These are phyloP conservation scores for Thuja plicata DNA, from an alignment of 83 land plant species.

Conservation along the genomic window DNA sequence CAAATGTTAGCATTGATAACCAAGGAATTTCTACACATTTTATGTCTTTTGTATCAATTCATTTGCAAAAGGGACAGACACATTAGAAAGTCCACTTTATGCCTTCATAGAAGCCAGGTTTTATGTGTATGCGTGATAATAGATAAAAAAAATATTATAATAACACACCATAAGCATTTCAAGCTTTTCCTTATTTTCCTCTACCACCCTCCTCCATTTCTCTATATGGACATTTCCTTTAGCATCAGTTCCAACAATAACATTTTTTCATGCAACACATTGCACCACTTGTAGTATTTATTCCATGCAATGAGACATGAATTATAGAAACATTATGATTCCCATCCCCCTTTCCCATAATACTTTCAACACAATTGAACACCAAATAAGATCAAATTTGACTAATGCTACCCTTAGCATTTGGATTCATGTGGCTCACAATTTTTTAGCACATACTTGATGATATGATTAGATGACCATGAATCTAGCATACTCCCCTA, in stretches of 20 bases:
- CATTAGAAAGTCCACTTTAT: too few species aligned
- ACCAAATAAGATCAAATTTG: background rate
- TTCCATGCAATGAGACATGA: constrained; percentile 97
- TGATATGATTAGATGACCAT: constrained; percentile 99
- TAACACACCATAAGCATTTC: constrained; percentile 87
- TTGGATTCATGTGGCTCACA: background rate
- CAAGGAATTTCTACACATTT: background rate
- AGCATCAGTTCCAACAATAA: constrained; percentile 91
- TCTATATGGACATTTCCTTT: constrained; percentile 95
- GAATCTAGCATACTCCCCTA: constrained; percentile 98
- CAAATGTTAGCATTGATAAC: background rate
- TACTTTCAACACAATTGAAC: constrained; percentile 7
- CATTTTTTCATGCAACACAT: constrained; percentile 99
- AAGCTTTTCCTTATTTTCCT: constrained; percentile 80
- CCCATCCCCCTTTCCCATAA: constrained; percentile 84
- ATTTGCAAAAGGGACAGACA: too few species aligned
- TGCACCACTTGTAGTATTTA: constrained; percentile 99
- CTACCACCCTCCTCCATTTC: constrained; percentile 85
- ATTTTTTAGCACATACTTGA: constrained; percentile 41
- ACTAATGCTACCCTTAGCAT: background rate
- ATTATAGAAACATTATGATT: constrained; percentile 97
- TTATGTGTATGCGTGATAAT: background rate
- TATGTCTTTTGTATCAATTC: too few species aligned
- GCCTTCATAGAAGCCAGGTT: background rate
- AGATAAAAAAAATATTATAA: background rate